Evolutionary conservation across 176 grass and related monocot genomes (phyloP).

Genomic region (Rhynchospora tenuis): DNA sequence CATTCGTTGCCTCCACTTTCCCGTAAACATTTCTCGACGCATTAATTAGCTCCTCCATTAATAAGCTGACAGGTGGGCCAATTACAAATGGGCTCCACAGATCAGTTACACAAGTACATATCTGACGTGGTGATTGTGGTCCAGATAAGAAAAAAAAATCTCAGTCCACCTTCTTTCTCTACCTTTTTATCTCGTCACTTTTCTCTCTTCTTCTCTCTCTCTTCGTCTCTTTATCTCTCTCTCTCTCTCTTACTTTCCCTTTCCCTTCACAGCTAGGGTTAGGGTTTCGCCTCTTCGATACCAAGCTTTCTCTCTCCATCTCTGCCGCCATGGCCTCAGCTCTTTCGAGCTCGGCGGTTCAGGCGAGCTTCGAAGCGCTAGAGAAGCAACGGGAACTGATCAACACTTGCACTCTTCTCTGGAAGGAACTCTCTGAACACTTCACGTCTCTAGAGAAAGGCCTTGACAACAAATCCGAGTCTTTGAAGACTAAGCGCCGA

Average conservation of each 20-base stretch:
- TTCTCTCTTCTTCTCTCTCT: background rate
- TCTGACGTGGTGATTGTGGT: background rate
- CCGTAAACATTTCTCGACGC: background rate
- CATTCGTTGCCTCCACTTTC: conserved; percentile 13
- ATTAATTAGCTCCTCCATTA: background rate
- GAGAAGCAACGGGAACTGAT: conserved; percentile 78
- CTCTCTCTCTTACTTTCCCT: conserved; percentile 19
- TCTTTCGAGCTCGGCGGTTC: conserved; percentile 28
- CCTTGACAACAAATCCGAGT: conserved; percentile 44
- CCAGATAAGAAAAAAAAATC: background rate
- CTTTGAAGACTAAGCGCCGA: conserved; percentile 50
- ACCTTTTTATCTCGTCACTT: background rate
- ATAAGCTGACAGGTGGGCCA: background rate
- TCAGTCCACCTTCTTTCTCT: background rate
- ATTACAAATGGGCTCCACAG: background rate
- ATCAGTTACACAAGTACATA: background rate
- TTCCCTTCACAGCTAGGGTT: conserved; percentile 31
- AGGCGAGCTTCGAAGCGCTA: conserved; percentile 67
- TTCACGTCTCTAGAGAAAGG: conserved; percentile 60
- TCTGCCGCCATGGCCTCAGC: conserved; percentile 28
- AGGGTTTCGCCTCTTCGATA: conserved; percentile 44
- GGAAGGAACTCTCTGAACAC: conserved; percentile 71
- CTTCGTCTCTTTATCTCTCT: conserved; percentile 2
- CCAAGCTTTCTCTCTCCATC: conserved; percentile 6
- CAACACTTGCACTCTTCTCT: conserved; percentile 55